phyloP scores from a whole-genome alignment of 2,329 filamentous ascomycete genomes.

The Tolypocladium cylindrosporum region DNA sequence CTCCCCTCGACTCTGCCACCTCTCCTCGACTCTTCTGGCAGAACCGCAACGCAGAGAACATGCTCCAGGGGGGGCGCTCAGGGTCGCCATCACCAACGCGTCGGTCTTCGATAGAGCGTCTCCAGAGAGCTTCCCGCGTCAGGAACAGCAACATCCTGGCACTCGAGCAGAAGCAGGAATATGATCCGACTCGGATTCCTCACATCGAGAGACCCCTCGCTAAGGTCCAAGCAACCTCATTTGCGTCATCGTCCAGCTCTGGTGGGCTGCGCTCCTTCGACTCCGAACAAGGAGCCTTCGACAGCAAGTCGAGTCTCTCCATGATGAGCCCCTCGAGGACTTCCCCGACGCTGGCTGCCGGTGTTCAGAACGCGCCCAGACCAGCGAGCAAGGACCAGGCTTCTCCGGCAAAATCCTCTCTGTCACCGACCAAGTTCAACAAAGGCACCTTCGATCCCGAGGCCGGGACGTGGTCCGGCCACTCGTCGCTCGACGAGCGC shows the following conservation, averaged over 20 bases:
- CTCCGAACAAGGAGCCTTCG: slow-evolving; percentile 27
- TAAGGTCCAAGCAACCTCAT: slow-evolving; percentile 64
- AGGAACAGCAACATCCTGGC: slow-evolving; percentile 98
- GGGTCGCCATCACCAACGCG: slow-evolving; percentile 63
- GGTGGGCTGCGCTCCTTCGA: slow-evolving; percentile 42
- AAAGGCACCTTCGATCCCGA: slow-evolving; percentile 63
- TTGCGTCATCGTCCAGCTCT: slow-evolving; percentile 48
- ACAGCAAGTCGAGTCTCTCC: slow-evolving; percentile 32
- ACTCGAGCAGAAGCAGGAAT: slow-evolving; percentile 83
- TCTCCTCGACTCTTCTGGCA: slow-evolving; percentile 92
- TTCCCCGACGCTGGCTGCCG: slow-evolving; percentile 4
- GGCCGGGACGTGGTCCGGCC: slow-evolving; percentile 57
- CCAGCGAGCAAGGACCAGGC: slow-evolving; percentile 59
- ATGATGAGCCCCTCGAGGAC: slow-evolving; percentile 21
- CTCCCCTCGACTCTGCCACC: slow-evolving; percentile 56
- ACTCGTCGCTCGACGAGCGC: slow-evolving; percentile 47
- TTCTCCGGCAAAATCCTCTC: slow-evolving; percentile 83
- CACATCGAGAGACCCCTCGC: slow-evolving; percentile 75
- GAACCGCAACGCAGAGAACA: slow-evolving; percentile 69
- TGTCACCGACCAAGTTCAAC: slow-evolving; percentile 59
- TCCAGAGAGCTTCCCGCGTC: slow-evolving; percentile 89
- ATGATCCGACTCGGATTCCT: slow-evolving; percentile 71
- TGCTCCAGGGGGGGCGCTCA: slow-evolving; percentile 48
- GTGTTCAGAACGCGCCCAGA: slow-evolving; percentile 18
- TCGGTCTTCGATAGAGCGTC: slow-evolving; percentile 86